Conservation (phyloP, 2,329 filamentous ascomycete genomes). For the Neophaeococcomyces mojaviensis region DNA sequence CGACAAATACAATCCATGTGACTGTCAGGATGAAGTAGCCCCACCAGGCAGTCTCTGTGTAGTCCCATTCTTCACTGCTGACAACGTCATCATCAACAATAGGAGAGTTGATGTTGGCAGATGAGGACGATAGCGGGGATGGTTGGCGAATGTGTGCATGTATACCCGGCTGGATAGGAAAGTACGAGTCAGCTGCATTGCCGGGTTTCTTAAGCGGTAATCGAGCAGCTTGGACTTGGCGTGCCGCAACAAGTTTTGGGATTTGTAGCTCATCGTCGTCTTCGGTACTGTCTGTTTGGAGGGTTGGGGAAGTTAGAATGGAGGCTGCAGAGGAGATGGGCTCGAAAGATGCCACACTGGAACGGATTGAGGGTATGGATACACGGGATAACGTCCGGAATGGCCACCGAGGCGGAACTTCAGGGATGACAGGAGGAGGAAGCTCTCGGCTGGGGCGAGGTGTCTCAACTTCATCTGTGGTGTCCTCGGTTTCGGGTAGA, state of each 20-base stretch:
- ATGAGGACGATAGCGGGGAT: conserved; percentile 14
- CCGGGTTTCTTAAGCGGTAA: conserved; percentile 2
- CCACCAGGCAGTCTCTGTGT: conserved; percentile 95
- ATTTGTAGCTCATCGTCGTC: conserved; percentile 73
- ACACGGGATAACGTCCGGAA: conserved; percentile 20
- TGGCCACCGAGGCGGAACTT: conserved; percentile 22
- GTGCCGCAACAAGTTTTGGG: conserved; percentile 36
- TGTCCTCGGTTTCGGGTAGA: conserved; percentile 7
- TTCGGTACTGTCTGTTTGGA: conserved; percentile 66
- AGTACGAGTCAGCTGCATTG: conserved; percentile 8
- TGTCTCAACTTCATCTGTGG: conserved; percentile 17
- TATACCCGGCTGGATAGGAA: conserved; percentile 10
- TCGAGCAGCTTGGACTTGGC: conserved; percentile 30
- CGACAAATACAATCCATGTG: conserved; percentile 93
- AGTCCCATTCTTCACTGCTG: conserved; percentile 65
- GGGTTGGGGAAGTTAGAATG: conserved; percentile 44
- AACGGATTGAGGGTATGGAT: conserved; percentile 24
- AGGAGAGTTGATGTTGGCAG: conserved; percentile 24
- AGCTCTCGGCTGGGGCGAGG: conserved; percentile 17
- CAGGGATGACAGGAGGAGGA: conserved; percentile 10
- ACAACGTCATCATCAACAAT: conserved; percentile 26
- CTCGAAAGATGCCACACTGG: conserved; percentile 29
- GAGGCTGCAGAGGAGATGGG: conserved; percentile 27
- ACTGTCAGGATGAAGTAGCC: conserved; percentile 86
- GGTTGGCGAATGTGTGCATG: conserved; percentile 18